Conservation (phyloP, 352 stramenopile species). For the Globisporangium irregulare region DNA sequence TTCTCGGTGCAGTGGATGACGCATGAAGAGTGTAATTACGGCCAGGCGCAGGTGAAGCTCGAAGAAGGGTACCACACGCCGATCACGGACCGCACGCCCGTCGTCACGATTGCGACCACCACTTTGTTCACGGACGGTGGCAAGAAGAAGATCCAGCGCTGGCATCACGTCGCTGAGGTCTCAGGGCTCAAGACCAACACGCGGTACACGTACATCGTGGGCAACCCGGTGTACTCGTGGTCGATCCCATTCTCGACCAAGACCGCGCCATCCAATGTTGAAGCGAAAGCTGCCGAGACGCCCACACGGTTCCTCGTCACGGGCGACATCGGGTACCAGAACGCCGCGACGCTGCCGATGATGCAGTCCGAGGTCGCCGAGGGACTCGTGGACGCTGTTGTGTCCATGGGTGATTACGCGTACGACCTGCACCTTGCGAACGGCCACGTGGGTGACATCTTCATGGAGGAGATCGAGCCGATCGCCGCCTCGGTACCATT, state of each 20-base stretch:
- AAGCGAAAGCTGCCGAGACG: conserved; percentile 22
- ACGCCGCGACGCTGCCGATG: conserved; percentile 84
- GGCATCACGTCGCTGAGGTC: conserved; percentile 68
- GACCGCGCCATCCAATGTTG: conserved; percentile 43
- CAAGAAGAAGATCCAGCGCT: conserved; percentile 50
- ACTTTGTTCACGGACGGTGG: conserved; percentile 71
- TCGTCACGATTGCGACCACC: conserved; percentile 41
- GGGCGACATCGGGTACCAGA: conserved; percentile 88
- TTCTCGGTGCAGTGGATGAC: conserved; percentile 82
- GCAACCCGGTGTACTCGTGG: conserved; percentile 73
- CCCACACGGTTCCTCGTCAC: conserved; percentile 78
- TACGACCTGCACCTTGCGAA: conserved; percentile 85
- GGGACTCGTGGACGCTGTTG: conserved; percentile 68
- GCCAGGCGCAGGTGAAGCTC: conserved; percentile 48
- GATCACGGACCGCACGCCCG: conserved; percentile 40
- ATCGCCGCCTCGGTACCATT: conserved; percentile 83
- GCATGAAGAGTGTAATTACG: conserved; percentile 46
- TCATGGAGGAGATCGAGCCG: conserved; percentile 88
- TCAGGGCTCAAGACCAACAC: conserved; percentile 57
- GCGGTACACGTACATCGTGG: conserved; percentile 83
- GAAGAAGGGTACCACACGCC: conserved; percentile 50
- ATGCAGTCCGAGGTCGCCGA: conserved; percentile 85
- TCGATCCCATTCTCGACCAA: conserved; percentile 79
- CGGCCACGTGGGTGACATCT: conserved; percentile 84
- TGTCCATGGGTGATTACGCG: conserved; percentile 89